Percentiles rank a stretch among this genome's conserved stretches.
Evolutionary conservation across 345 rosid species (phyloP).

Genomic region (Eutrema japonicum): DNA sequence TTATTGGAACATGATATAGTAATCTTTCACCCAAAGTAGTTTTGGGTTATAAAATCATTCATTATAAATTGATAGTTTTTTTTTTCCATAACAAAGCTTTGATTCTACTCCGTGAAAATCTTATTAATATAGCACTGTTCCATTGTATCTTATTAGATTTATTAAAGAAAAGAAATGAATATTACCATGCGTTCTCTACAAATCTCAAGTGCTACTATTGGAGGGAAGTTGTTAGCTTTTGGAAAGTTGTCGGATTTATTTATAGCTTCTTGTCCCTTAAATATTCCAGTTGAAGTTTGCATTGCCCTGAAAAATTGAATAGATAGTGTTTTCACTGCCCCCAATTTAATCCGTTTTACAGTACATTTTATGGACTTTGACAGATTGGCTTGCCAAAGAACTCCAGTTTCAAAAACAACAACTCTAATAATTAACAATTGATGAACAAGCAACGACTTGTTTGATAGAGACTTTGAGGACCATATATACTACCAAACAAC

Average conservation of each 20-base stretch:
- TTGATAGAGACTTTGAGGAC: background rate
- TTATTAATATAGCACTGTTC: background rate
- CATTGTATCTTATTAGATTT: background rate
- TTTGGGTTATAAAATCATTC: background rate
- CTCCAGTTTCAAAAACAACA: no score
- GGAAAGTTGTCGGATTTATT: constrained; percentile 15
- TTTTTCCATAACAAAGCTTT: background rate
- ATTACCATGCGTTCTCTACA: constrained; percentile 72
- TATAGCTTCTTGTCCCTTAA: constrained; percentile 47
- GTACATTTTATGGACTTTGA: no score
- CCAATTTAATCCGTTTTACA: background rate
- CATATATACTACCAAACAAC: background rate
- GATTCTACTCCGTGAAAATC: background rate
- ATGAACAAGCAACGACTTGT: background rate
- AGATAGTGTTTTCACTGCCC: background rate
- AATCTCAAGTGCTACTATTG: constrained; percentile 66
- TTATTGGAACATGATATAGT: background rate
- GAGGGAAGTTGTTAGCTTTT: constrained; percentile 47
- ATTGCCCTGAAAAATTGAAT: constrained; percentile 55
- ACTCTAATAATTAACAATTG: background rate
- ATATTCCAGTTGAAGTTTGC: constrained; percentile 72
- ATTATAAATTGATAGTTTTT: background rate
- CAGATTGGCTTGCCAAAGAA: no score
- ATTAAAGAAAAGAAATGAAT: background rate
- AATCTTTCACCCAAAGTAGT: background rate